Conservation (phyloP, 2,329 filamentous ascomycete species). For the Aspergillus aculeatinus region DNA sequence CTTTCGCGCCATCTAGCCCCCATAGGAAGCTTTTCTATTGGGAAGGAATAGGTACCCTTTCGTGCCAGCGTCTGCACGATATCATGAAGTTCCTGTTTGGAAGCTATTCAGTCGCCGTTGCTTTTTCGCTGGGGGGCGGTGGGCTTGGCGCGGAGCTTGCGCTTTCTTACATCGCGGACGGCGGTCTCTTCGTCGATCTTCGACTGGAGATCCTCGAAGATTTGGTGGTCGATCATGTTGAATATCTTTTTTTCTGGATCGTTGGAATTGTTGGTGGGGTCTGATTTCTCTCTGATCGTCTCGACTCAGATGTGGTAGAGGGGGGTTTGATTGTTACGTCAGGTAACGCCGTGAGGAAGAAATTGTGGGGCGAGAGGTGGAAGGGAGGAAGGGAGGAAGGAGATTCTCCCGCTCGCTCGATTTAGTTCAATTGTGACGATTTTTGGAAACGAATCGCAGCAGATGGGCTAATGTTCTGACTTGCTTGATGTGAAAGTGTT, state of each 20-base stretch:
- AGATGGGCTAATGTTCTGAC: no score
- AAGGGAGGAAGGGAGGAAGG: background rate
- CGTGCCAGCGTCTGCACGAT: conserved; percentile 81
- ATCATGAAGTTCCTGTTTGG: conserved; percentile 66
- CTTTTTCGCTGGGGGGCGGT: conserved; percentile 11
- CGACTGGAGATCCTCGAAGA: conserved; percentile 83
- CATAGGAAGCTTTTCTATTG: background rate
- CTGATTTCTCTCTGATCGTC: conserved; percentile 17
- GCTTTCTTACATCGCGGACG: conserved; percentile 65
- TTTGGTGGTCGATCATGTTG: conserved; percentile 71
- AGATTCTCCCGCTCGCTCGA: background rate
- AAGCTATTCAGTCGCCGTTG: conserved; percentile 13
- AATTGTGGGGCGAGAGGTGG: conserved; percentile 15
- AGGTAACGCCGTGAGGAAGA: conserved; percentile 15
- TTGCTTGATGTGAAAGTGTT: no score
- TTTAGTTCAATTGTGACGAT: no score
- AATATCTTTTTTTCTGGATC: background rate
- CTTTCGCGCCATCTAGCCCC: background rate
- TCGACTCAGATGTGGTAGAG: conserved; percentile 3
- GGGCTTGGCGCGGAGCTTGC: conserved; percentile 18
- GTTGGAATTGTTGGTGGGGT: background rate
- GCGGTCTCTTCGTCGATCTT: conserved; percentile 85
- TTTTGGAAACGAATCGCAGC: no score
- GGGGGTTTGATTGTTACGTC: conserved; percentile 20
- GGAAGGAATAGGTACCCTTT: conserved; percentile 51